phyloP scores from a whole-genome alignment of 2,329 filamentous ascomycete species.

The Pseudopithomyces chartarum region DNA sequence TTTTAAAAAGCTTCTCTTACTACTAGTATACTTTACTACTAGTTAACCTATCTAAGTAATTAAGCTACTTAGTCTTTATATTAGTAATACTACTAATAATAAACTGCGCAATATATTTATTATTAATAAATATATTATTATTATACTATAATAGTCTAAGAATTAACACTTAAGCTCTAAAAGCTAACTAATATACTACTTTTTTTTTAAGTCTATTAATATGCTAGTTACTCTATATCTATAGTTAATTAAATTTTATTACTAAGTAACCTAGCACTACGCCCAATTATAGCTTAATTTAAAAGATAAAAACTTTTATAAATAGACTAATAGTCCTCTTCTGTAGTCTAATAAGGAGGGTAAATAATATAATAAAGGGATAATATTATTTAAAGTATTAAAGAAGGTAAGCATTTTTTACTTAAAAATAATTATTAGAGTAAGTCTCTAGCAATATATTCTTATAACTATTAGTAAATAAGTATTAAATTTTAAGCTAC shows the following conservation, averaged over 20 bases:
- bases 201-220: neutral
- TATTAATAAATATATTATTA: too few relatives aligned
- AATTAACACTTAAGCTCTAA: too few relatives aligned
- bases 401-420: neutral
- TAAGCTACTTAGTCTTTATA: too few relatives aligned
- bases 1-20: too few relatives aligned
- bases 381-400: neutral
- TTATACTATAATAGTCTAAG: too few relatives aligned
- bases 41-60: too few relatives aligned
- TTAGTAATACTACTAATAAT: too few relatives aligned
- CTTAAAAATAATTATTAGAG: neutral
- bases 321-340: neutral
- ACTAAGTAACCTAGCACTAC: neutral
- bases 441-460: neutral
- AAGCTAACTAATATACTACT: too few relatives aligned
- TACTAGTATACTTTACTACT: too few relatives aligned
- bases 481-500: too few relatives aligned
- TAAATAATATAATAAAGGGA: neutral
- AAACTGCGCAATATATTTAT: too few relatives aligned
- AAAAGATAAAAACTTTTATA: neutral
- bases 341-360: too few relatives aligned
- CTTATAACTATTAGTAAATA: neutral
- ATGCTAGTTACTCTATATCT: neutral
- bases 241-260: neutral
- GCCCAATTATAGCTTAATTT: neutral